Percentiles rank a stretch among this genome's conserved stretches.
Evolutionary conservation across 2,329 filamentous ascomycete genomes (phyloP).

Genomic region (Calonectria multiphialidica): DNA sequence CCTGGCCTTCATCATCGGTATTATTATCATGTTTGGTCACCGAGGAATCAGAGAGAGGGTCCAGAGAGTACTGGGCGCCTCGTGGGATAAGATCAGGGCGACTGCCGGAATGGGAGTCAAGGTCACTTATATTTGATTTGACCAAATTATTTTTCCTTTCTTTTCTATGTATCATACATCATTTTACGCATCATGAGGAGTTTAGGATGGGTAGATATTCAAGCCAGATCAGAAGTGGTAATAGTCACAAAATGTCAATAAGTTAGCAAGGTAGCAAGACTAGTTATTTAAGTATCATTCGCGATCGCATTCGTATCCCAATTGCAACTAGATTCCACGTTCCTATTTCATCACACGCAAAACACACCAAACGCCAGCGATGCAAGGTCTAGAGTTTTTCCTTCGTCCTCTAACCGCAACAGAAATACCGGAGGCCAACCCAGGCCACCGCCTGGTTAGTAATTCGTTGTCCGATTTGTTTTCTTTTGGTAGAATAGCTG

Average conservation of each 20-base stretch:
- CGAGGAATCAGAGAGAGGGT: conserved; percentile 81
- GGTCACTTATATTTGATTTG: conserved; percentile 87
- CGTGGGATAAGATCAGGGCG: conserved; percentile 84
- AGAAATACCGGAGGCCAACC: conserved; percentile 55
- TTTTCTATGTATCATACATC: conserved; percentile 39
- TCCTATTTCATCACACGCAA: conserved; percentile 24
- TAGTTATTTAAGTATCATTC: conserved; percentile 11
- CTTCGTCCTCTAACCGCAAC: conserved; percentile 28
- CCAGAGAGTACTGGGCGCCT: conserved; percentile 73
- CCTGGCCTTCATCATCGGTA: conserved; percentile 82
- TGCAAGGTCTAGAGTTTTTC: conserved; percentile 32
- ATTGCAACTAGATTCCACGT: conserved; percentile 25
- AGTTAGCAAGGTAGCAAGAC: conserved; percentile 6
- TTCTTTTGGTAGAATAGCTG: conserved; percentile 76
- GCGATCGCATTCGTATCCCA: conserved; percentile 21
- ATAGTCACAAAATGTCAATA: conserved; percentile 31
- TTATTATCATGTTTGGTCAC: conserved; percentile 82
- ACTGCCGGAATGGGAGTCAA: conserved; percentile 98
- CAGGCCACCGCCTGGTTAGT: conserved; percentile 63
- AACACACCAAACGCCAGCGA: conserved; percentile 40
- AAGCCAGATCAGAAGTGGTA: conserved; percentile 26
- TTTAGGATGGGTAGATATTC: conserved; percentile 36
- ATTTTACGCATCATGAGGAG: conserved; percentile 46
- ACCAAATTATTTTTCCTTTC: conserved; percentile 14
- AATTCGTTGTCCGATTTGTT: conserved; percentile 70